Conservation (phyloP, 345 rosid species). For the Eucalyptus microcorys region DNA sequence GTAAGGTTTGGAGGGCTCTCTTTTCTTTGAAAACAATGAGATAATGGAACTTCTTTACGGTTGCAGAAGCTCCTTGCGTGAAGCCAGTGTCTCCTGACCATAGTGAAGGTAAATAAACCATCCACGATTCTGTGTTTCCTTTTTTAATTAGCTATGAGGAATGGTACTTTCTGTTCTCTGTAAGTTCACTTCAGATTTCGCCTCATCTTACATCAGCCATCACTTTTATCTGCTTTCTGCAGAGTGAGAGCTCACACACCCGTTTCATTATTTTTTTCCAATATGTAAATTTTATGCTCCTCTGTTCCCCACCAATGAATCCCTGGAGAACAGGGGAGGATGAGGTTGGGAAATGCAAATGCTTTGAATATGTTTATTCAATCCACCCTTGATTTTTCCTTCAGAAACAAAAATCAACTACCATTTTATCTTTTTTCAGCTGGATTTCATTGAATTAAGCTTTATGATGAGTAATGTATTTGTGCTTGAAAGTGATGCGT, state of each 20-base stretch:
- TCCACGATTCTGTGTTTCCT: background rate
- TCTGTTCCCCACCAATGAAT: background rate
- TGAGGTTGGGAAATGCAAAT: background rate
- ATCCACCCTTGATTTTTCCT: background rate
- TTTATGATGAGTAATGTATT: background rate
- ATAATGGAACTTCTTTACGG: background rate
- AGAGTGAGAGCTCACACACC: background rate
- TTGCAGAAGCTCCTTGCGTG: constrained; percentile 73
- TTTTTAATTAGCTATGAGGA: background rate
- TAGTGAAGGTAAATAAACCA: constrained; percentile 22
- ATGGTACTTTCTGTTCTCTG: background rate
- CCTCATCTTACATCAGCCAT: background rate
- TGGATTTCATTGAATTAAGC: background rate
- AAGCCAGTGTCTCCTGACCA: constrained; percentile 29
- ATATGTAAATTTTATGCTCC: background rate
- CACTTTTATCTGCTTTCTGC: background rate
- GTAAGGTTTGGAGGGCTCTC: background rate
- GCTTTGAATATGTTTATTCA: background rate
- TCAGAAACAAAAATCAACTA: background rate
- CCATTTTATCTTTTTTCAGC: background rate
- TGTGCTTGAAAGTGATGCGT: background rate
- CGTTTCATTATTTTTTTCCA: background rate
- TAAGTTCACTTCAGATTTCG: background rate
- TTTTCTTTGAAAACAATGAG: background rate
- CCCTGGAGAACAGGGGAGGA: background rate